phyloP scores from a whole-genome alignment of 768 basidiomycete species.

The Leccinum truebloodii region DNA sequence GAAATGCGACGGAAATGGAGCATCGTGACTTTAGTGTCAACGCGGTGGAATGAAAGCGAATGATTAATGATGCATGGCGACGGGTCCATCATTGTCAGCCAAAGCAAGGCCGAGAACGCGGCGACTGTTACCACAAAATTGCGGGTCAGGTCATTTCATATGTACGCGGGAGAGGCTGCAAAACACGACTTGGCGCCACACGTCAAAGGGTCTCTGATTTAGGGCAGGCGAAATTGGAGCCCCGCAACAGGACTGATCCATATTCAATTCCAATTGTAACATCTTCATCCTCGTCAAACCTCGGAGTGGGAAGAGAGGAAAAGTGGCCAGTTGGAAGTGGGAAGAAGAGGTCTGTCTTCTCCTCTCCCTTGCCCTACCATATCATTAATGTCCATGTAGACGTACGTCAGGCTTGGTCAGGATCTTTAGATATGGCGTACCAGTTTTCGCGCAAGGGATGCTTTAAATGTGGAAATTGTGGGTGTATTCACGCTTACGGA shows the following conservation, averaged over 20 bases:
- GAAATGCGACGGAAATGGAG: conserved; percentile 29
- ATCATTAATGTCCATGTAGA: conserved; percentile 28
- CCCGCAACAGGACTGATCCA: background rate
- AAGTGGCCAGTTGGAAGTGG: conserved; percentile 71
- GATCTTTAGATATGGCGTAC: conserved; percentile 64
- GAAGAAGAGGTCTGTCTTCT: conserved; percentile 59
- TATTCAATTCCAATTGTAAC: conserved; percentile 27
- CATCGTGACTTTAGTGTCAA: conserved; percentile 15
- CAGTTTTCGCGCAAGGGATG: conserved; percentile 87
- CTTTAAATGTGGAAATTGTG: conserved; percentile 93
- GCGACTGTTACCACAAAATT: conserved; percentile 6
- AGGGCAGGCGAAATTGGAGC: conserved; percentile 34
- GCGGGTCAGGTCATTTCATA: conserved; percentile 11
- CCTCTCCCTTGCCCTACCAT: conserved; percentile 10
- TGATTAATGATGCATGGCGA: conserved; percentile 8
- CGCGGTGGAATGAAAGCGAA: conserved; percentile 18
- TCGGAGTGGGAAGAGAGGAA: conserved; percentile 64
- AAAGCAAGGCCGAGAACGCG: conserved; percentile 15
- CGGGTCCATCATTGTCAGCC: conserved; percentile 4
- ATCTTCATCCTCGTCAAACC: conserved; percentile 54
- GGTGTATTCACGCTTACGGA: conserved; percentile 35
- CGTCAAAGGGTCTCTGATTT: conserved; percentile 28
- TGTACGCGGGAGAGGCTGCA: background rate
- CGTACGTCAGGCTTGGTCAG: conserved; percentile 48
- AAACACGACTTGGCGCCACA: conserved; percentile 25